A percentile compares a stretch with the other conserved stretches of the same genome.
These are phyloP conservation scores for Candida glaebosa DNA, from an alignment of 805 yeast genomes.

Conservation along the genomic window DNA sequence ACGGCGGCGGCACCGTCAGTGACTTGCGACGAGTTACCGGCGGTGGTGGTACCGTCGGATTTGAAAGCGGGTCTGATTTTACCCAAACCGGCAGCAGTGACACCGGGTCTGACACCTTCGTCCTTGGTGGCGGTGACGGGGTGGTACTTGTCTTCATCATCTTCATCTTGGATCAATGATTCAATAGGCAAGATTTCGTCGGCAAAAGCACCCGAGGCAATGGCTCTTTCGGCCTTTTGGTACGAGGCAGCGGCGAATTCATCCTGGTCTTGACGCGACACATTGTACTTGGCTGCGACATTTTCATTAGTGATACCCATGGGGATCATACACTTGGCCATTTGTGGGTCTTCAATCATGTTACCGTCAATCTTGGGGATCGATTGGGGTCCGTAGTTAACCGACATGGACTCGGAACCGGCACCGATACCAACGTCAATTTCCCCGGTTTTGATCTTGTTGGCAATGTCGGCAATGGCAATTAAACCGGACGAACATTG, in stretches of 20 bases:
- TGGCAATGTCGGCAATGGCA: conserved; percentile 87
- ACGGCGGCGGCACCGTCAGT: conserved; percentile 96
- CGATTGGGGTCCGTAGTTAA: conserved; percentile 78
- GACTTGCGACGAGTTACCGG: conserved; percentile 95
- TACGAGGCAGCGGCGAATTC: conserved; percentile 85
- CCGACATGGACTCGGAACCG: conserved; percentile 95
- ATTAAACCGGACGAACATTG: conserved; percentile 94
- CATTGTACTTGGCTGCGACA: conserved; percentile 63
- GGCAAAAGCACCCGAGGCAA: conserved; percentile 67
- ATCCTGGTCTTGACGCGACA: conserved; percentile 75
- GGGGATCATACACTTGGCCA: conserved; percentile 76
- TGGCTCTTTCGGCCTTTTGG: conserved; percentile 78
- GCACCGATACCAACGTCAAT: conserved; percentile 87
- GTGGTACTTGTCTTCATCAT: conserved; percentile 25
- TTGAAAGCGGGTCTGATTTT: conserved; percentile 86
- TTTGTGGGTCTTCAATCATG: conserved; percentile 33
- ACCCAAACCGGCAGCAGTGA: conserved; percentile 69
- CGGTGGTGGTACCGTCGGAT: conserved; percentile 82
- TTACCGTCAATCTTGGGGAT: conserved; percentile 45
- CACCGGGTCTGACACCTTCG: conserved; percentile 89
- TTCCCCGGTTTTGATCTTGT: conserved; percentile 82
- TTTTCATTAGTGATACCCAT: conserved; percentile 97
- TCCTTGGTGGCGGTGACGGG: conserved; percentile 60
- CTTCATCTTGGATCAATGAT: conserved; percentile 51
- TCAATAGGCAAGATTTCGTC: conserved; percentile 86